Base-by-base conservation (phyloP, 2,329 filamentous ascomycete genomes). In the Pseudogymnoascus sp. region DNA sequence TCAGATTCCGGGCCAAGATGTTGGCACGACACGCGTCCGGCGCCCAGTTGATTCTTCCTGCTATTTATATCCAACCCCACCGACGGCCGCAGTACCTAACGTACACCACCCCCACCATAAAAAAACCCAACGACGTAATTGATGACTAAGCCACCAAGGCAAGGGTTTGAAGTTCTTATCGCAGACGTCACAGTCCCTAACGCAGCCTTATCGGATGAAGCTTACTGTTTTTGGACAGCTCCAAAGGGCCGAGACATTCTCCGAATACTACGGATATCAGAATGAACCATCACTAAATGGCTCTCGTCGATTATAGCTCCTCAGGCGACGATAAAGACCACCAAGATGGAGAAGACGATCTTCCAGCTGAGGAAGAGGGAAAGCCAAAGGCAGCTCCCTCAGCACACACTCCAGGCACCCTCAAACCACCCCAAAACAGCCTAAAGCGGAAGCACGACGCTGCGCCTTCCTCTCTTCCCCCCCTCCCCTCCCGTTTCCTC, bases 401-500 rank as follows among this genome's bases (percentile, higher is more conserved):
- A 0, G 19, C n/a, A 40, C n/a, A 4, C 13, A 33, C 28, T 35
- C 44, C 11, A 31, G 33, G 7, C 33, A 47, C 11, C 33, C 42
- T 59, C 31, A 31, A 35, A 28, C 23, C 31, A 15, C 33, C 31
- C 15, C 23, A 2, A 19, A 53, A 47, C 19, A 64, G 26, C 19
- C 63, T 33, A 28, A 62, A 62, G 26, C 63, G 60, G 21, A 64
- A 62, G 17, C 53, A 31, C 57, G 21, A 36, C 15, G 23, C 26
- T 31, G n/a, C 42, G 44, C 35, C 35, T 13, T n/a, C 61, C 31
- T 63, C 66, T 38, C 66, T 93, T 36, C 91, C 90, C 31, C 90
- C 92, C 8, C 81, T 97, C 21, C 93, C 93, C 8, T 76, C 86
- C 11, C 78, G 84, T 63, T 97, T 99, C 75, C 90, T 92, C 74